Base-by-base conservation (phyloP, 2,329 filamentous ascomycete genomes). In the Tolypocladium guangdongense region DNA sequence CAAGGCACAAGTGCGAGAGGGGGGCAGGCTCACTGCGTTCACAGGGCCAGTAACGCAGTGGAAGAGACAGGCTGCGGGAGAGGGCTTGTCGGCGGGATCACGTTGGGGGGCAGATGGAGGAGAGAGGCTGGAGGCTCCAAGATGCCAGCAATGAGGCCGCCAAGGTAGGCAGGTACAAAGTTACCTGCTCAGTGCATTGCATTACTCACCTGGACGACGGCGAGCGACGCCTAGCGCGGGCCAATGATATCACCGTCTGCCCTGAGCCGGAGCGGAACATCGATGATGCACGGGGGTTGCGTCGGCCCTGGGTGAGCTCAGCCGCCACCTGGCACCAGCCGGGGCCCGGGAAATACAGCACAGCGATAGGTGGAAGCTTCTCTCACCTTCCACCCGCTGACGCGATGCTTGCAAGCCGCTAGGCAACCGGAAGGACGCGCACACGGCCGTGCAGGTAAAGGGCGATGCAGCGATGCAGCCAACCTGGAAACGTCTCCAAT, bases 191-290 rank as follows among this genome's bases (percentile, higher is more conserved):
- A 30, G 12, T 48, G 51, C 45, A 50, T 55, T 55, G 52, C 52
- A 54, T 56, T 54, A 52, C 49, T 55, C 54, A 55, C 55, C 38
- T 36, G 52, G 50, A 46, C 35, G 48, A 55, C 52, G 58, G 59
- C 58, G 61, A 62, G 56, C 50, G 52, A 39, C 39, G 49, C 48
- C 54, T 57, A 27, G 18, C 30, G 37, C 58, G 57, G 53, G 60
- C 68, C 68, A 71, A 71, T 71, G 63, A 66, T 61, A 68, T 59
- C 58, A 60, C 60, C 55, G 50, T 7, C 59, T 55, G 58, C 59
- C 60, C 55, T 62, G 58, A 45, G 41, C 49, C 60, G 66, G 64
- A 57, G 53, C 69, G 69, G 69, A 71, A 66, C 54, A 72, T 69
- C 58, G 53, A 65, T 70, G 59, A 60, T 68, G 58, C 69, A 59